Percentiles rank a stretch among this genome's conserved stretches.
Conservation (phyloP, 116 monocot species). For the Iris pallida region DNA sequence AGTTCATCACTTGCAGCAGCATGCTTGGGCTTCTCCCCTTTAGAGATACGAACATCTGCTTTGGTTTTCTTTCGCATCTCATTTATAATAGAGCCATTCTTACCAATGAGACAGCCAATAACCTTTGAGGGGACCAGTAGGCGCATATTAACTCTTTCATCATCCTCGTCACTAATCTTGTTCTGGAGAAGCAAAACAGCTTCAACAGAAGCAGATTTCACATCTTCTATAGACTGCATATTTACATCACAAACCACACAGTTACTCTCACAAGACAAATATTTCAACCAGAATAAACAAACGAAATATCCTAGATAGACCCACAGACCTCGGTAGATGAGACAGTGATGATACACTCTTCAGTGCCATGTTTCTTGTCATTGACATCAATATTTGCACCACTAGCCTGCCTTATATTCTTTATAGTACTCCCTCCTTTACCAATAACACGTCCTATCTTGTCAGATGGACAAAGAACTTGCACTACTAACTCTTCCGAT, state of each 20-base stretch:
- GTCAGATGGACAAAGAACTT: slow-evolving; percentile 60
- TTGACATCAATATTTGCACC: slow-evolving; percentile 74
- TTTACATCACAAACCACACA: background rate
- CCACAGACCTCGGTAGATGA: slow-evolving; percentile 49
- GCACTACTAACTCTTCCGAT: slow-evolving; percentile 52
- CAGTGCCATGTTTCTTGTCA: slow-evolving; percentile 47
- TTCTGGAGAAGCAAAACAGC: slow-evolving; percentile 67
- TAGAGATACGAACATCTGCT: slow-evolving; percentile 62
- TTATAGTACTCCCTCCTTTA: slow-evolving; percentile 65
- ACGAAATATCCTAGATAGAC: background rate
- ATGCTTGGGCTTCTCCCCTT: slow-evolving; percentile 64
- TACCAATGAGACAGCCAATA: slow-evolving; percentile 82
- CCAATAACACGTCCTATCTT: slow-evolving; percentile 85
- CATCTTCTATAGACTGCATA: slow-evolving; percentile 47
- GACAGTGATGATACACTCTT: slow-evolving; percentile 60
- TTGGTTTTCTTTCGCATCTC: slow-evolving; percentile 68
- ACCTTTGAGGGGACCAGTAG: slow-evolving; percentile 72
- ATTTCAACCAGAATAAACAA: background rate
- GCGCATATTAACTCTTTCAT: slow-evolving; percentile 43
- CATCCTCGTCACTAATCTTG: slow-evolving; percentile 74
- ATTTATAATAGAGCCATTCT: slow-evolving; percentile 64
- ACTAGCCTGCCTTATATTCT: slow-evolving; percentile 56
- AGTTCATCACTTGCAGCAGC: slow-evolving; percentile 57
- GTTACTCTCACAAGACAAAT: background rate
- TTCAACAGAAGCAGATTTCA: slow-evolving; percentile 64